Evolutionary conservation across 805 yeast species (phyloP), one percentile per base, ranked within the genome.

Genomic region (Candida sakaeoensis): DNA sequence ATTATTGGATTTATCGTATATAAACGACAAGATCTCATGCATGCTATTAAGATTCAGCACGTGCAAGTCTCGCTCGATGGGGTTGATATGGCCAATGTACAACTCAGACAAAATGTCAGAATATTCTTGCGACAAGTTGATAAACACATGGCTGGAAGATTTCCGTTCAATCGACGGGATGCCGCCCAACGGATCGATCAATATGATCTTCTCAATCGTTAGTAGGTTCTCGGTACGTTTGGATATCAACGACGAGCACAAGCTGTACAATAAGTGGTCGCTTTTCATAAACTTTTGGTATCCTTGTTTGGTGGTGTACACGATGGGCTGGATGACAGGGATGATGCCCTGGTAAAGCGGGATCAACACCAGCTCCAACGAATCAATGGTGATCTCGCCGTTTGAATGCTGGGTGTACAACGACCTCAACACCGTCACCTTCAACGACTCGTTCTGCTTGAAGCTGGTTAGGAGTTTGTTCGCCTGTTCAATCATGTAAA

Each of bases 111-210:
- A 55, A 14, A 88, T 80, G 34, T 75, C 82, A 1, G 77, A 70
- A 49, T 72, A 83, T 54, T 91, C 99, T 61, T 91, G 97, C 8
- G 79, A 74, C 27, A 91, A 61, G 53, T 93, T 91, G 42, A 91
- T 80, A 44, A 84, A 83, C 1, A 93, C 95, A 59, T 93, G 99
- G 13, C 95, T 76, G 3, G 89, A 79, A 41, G 80, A 79, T 42
- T 79, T 75, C 43, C 98, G 71, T 54, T 88, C 96, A 17, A 80
- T 66, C 0, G 95, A 84, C 0, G 98, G 98, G 5, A 88, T 82
- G 0, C 99, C 99, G 1, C 99, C 99, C 14, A 74, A 57, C 1
- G 80, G 77, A 51, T 89, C 97, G 22, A 93, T 66, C 46, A 82
- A 79, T 6, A 91, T 76, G 21, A 91, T 62, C 49, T 93, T 93